Conservation (phyloP, 768 basidiomycete species). For the Exsudoporus frostii region DNA sequence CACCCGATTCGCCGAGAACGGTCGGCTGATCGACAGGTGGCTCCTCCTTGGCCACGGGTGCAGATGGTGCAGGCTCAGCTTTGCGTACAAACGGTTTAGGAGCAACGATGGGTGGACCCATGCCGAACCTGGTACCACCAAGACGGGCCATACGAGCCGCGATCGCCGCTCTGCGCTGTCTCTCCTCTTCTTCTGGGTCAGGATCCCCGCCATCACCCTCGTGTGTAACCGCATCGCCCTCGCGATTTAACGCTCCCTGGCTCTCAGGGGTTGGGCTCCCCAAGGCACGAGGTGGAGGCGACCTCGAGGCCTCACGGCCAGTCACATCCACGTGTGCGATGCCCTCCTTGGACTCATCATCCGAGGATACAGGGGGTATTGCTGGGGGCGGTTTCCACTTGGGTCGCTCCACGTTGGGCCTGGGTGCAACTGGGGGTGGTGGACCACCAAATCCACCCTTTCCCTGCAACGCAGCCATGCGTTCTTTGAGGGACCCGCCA, state of each 20-base stretch:
- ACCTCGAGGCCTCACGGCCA: conserved; percentile 31
- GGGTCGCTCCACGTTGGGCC: conserved; percentile 60
- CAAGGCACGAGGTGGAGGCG: conserved; percentile 32
- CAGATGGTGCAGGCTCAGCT: conserved; percentile 16
- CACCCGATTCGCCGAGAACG: conserved; percentile 6
- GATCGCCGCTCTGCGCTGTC: conserved; percentile 79
- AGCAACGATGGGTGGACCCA: conserved; percentile 73
- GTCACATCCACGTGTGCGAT: conserved; percentile 11
- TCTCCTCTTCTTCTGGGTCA: conserved; percentile 64
- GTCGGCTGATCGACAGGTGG: conserved; percentile 1
- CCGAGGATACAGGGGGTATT: conserved; percentile 36
- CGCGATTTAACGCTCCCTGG: conserved; percentile 18
- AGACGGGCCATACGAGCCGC: conserved; percentile 92
- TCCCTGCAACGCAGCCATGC: conserved; percentile 92
- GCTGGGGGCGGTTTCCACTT: conserved; percentile 85
- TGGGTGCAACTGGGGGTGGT: conserved; percentile 46
- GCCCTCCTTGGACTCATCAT: conserved; percentile 41
- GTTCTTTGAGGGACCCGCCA: conserved; percentile 81
- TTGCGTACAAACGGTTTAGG: conserved; percentile 45
- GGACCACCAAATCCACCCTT: conserved; percentile 68
- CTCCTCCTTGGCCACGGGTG: conserved; percentile 26
- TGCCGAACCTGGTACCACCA: conserved; percentile 79
- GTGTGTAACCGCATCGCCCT: conserved; percentile 26
- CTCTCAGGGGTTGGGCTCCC: conserved; percentile 16
- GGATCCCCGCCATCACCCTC: conserved; percentile 25